Evolutionary conservation across 1,139 yeast species (phyloP).

Genomic region (Entelexis paramagnoliae): DNA sequence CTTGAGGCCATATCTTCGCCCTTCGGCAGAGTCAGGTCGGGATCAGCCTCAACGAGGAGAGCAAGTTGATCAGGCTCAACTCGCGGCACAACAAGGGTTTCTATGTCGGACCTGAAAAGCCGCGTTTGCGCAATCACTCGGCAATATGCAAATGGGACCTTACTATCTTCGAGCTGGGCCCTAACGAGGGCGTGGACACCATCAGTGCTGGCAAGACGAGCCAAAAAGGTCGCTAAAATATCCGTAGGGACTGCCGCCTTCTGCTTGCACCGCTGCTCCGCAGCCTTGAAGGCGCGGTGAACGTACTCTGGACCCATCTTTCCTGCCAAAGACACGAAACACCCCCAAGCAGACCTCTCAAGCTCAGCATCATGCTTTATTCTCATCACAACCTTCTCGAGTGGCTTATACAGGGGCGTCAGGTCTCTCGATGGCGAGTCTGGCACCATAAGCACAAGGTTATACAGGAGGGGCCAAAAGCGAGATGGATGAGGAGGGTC

Average conservation of each 20-base stretch:
- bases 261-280: constrained; percentile 13
- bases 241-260: constrained; percentile 7
- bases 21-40: constrained; percentile 7
- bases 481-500: constrained; percentile 25
- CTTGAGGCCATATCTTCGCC: not conserved
- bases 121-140: constrained; percentile 13
- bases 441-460: constrained; percentile 19
- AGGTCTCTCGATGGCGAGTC: constrained; percentile 9
- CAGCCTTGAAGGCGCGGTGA: constrained; percentile 12
- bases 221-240: constrained; percentile 11
- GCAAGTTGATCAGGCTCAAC: constrained; percentile 8
- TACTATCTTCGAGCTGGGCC: constrained; percentile 4
- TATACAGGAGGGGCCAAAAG: constrained; percentile 28
- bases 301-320: constrained; percentile 14
- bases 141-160: constrained; percentile 12
- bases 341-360: constrained; percentile 24
- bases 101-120: constrained; percentile 3
- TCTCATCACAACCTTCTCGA: constrained; percentile 15
- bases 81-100: not conserved
- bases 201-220: constrained; percentile 7
- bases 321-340: constrained; percentile 20
- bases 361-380: constrained; percentile 19
- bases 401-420: constrained; percentile 12
- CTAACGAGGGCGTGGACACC: constrained; percentile 2
- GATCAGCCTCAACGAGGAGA: constrained; percentile 12